Evolutionary conservation across 495 filamentous ascomycete species (phyloP).

Genomic region (Tuber microsphaerosporum): DNA sequence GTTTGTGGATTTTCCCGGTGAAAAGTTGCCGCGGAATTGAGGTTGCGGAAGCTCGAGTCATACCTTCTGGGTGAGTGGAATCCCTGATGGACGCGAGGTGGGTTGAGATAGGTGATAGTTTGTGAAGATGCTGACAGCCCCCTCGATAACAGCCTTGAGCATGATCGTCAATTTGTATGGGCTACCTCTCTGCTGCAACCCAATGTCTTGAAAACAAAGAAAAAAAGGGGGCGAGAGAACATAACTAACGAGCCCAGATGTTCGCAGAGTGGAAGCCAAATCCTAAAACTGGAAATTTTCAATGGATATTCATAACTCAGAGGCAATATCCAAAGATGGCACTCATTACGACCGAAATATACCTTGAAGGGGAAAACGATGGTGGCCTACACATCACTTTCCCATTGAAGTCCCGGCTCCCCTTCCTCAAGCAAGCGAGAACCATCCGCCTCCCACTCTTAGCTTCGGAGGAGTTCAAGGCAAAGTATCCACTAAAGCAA

Average conservation of each 20-base stretch:
- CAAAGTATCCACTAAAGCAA: conserved; percentile 54
- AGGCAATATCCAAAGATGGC: conserved; percentile 65
- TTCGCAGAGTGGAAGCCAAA: conserved; percentile 30
- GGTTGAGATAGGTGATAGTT: background rate
- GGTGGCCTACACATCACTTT: conserved; percentile 51
- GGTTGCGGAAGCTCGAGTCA: conserved; percentile 57
- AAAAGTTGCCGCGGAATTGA: conserved; percentile 83
- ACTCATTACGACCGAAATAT: conserved; percentile 63
- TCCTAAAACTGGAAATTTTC: conserved; percentile 41
- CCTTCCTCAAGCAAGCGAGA: background rate
- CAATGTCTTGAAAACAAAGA: background rate
- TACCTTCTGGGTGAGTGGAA: conserved; percentile 53
- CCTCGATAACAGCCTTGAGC: conserved; percentile 50
- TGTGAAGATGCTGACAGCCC: background rate
- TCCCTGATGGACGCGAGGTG: background rate
- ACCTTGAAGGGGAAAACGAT: conserved; percentile 20
- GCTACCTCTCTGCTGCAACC: background rate
- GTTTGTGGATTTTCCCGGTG: conserved; percentile 77
- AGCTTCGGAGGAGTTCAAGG: conserved; percentile 30
- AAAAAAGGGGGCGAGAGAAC: background rate
- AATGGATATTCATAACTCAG: conserved; percentile 78
- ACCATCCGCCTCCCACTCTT: conserved; percentile 15
- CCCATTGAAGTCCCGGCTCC: conserved; percentile 33
- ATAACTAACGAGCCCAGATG: conserved; percentile 15
- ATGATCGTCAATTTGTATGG: conserved; percentile 69